Percentiles rank a stretch among this genome's conserved stretches.
Conservation (phyloP, 352 stramenopile genomes). For the Globisporangium iwayamae region DNA sequence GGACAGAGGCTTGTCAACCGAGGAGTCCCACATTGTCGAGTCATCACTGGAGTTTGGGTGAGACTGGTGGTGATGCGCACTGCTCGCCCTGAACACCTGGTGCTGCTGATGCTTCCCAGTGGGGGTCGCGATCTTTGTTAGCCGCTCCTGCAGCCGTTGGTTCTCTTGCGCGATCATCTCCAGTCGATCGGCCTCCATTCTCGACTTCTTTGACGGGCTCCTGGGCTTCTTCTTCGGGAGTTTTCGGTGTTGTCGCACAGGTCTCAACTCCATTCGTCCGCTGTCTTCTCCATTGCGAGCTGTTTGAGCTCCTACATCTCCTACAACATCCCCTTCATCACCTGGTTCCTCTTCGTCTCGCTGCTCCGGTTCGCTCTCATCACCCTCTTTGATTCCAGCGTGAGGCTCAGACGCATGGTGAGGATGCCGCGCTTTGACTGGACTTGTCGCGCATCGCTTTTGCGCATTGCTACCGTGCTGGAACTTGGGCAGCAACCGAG, state of each 20-base stretch:
- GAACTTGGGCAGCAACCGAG: conserved; percentile 42
- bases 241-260: conserved; percentile 2
- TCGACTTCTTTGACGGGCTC: conserved; percentile 19
- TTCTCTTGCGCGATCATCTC: conserved; percentile 25
- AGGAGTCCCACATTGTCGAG: background rate
- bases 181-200: conserved; percentile 20
- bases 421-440: conserved; percentile 32
- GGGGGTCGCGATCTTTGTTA: conserved; percentile 19
- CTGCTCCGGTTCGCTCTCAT: background rate
- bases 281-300: background rate
- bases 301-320: background rate
- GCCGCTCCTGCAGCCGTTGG: conserved; percentile 22
- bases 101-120: background rate
- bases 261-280: conserved; percentile 6
- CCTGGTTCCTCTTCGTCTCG: conserved; percentile 7
- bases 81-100: background rate
- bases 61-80: background rate
- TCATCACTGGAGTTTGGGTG: conserved; percentile 15
- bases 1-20: background rate
- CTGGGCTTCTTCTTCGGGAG: conserved; percentile 18
- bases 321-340: background rate
- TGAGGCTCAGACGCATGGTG: background rate
- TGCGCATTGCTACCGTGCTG: conserved; percentile 26
- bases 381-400: background rate
- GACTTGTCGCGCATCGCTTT: conserved; percentile 48